Evolutionary conservation across 768 basidiomycete genomes (phyloP).

Genomic region (Suillus hirtellus): DNA sequence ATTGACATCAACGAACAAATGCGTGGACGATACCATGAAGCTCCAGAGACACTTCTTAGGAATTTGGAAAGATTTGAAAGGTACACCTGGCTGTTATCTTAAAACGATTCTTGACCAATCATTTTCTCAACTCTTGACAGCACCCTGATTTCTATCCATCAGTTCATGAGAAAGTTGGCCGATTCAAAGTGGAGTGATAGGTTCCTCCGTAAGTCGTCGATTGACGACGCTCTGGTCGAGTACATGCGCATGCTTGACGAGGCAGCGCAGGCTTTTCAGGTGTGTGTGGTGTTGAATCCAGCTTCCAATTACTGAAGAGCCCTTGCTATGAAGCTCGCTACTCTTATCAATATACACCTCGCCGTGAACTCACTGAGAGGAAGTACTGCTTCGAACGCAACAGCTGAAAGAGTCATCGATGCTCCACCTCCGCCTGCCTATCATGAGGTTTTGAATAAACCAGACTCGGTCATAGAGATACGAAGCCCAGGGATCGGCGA

Average conservation of each 20-base stretch:
- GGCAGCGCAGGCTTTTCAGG: constrained; percentile 50
- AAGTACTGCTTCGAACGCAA: neutral
- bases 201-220: constrained; percentile 40
- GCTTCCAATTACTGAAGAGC: neutral
- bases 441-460: neutral
- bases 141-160: constrained; percentile 37
- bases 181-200: constrained; percentile 43
- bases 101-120: neutral
- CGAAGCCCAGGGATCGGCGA: constrained; percentile 5
- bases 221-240: constrained; percentile 40
- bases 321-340: constrained; percentile 37
- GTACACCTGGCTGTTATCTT: constrained; percentile 25
- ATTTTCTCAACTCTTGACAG: constrained; percentile 25
- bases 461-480: constrained; percentile 5
- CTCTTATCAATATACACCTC: constrained; percentile 49
- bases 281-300: constrained; percentile 14
- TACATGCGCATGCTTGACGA: constrained; percentile 41
- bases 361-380: constrained; percentile 30
- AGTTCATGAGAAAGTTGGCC: constrained; percentile 40
- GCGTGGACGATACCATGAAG: constrained; percentile 44
- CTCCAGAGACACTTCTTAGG: constrained; percentile 39
- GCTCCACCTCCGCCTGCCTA: constrained; percentile 25
- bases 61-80: constrained; percentile 43
- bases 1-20: constrained; percentile 47
- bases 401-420: constrained; percentile 2